Evolutionary conservation across 306 rosid genomes (phyloP), one percentile per base, ranked within the genome.

Genomic region (Acacia acuminata): DNA sequence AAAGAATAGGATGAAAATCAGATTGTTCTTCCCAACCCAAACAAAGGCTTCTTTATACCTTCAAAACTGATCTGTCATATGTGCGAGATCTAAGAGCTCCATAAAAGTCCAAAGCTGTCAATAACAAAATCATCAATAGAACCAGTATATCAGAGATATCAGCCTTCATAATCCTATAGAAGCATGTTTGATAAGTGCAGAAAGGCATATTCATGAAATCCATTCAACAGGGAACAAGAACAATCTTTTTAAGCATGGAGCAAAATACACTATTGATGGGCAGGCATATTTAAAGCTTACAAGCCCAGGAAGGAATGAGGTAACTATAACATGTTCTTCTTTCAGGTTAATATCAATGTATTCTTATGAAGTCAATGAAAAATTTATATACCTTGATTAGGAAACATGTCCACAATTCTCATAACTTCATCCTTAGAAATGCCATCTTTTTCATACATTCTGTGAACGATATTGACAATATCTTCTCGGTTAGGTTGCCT

Each of bases 21-120:
- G 10, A 24, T 78, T 22, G 65, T 50, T 83, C 84, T 43, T 66
- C 6, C 30, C 38, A 56, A 75, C 82, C 63, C 25, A 71, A 70
- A 77, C 82, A 43, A n/a, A 44, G 78, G 81, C 51, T 80, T 82
- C 58, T 38, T 64, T 24, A 63, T 88, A 95, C 99, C 99, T 93
- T 90, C 34, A 90, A 90, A 82, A 96, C 88, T 63, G 98, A 90
- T 56, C 74, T 71, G 84, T 96, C 99, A 50, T 96, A 93, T 71
- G 99, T 96, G 55, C 92, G 96, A 24, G 97, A 93, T 82, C 98
- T 89, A 77, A 96, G 86, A 87, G 98, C 98, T 82, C 98, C 99
- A 89, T 93, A 96, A 85, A 96, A 96, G 89, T 96, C 99, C 90
- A 96, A 87, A 44, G 99, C 99, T 95, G 97, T 75, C 56, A 67